Base-by-base conservation (phyloP, 345 rosid genomes). In the Aquilaria yunnanensis region DNA sequence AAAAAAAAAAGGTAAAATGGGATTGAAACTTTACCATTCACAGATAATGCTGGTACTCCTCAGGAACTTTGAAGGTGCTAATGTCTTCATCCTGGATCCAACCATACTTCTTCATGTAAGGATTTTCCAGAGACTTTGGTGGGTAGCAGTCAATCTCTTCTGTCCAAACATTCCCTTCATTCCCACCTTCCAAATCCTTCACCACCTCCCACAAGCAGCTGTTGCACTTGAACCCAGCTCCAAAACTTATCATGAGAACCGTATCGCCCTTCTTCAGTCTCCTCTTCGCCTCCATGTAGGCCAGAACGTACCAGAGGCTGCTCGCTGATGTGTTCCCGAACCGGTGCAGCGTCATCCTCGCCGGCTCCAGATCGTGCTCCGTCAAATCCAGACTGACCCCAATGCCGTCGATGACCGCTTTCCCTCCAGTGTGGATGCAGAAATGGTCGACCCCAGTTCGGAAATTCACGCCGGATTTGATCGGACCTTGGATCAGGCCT, bases 321-420 rank as follows among this genome's bases (percentile, higher is more conserved):
- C 92, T 57, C 0, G 99, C 96, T 0, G 99, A 94, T 3, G 99
- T 94, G 84, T 94, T 94, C 12, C 99, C 99, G 64, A 85, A 94
- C 60, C 99, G 66, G 52, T 94, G 99, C 7, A 94, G 77, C 0
- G 99, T 88, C 97, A 94, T 90, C 74, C 96, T 77, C 7, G 99
- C 86, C 2, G 99, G 99, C 70, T 94, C 99, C 7, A 94, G 64
- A 51, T 93, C 97, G 50, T 73, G 74, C 68, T 86, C 90, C 4
- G 37, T 32, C 12, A 94, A 74, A 37, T 80, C 91, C 23, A 94
- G 88, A 61, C 78, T 90, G 43, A 72, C 54, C 0, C 85, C 88
- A 1, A 94, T 88, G 32, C 89, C 99, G 14, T 94, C 93, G 3
- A 94, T 94, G 75, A 90, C 97, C 0, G 99, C 96, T 65, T 90